Base-by-base conservation (phyloP, 169 alveolate genomes). In the Condylostoma magnum region DNA sequence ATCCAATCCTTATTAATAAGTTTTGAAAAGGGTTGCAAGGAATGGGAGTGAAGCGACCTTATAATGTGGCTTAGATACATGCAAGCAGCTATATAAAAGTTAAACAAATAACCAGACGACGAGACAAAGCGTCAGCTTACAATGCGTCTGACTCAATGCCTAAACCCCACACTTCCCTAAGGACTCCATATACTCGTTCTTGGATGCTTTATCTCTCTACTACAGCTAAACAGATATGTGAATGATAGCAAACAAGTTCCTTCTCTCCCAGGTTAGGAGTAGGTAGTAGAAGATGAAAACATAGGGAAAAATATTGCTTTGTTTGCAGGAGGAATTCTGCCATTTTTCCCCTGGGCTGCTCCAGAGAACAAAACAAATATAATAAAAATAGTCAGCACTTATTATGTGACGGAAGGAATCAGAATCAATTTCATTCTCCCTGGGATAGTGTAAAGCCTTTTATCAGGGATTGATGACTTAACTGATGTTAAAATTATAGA, bases 391-490 rank as follows among this genome's bases (percentile, higher is more conserved):
- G 77, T 89, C 15, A 84, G 79, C 6, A 68, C 69, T 41, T 81
- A 74, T 41, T 54, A 85, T 33, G 52, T 85, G 2, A 43, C 60
- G 41, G 77, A 77, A 34, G 60, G 63, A 18, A 65, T 77, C 47
- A 86, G 82, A 65, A 58, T 89, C 46, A 71, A 76, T 22, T 70
- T 85, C 50, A 79, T 81, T 37, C 41, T 89, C 3, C 82, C 91
- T 8, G 95, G 95, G 6, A 84, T 89, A 60, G 79, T 89, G 76
- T 79, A 77, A 4, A 77, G 90, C 55, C 71, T 89, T 69, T 79
- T 89, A 18, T 92, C 95, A 10, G 92, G 90, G 2, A 57, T 84
- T 8, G 91, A 82, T 37, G 91, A 88, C 47, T 82, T 10, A 37
- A 15, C 20, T 6, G 28, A 46, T 3, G 25, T 20, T 6, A n/a